phyloP scores from a whole-genome alignment of 208 protist genomes.

The Trypanosoma rangeli region DNA sequence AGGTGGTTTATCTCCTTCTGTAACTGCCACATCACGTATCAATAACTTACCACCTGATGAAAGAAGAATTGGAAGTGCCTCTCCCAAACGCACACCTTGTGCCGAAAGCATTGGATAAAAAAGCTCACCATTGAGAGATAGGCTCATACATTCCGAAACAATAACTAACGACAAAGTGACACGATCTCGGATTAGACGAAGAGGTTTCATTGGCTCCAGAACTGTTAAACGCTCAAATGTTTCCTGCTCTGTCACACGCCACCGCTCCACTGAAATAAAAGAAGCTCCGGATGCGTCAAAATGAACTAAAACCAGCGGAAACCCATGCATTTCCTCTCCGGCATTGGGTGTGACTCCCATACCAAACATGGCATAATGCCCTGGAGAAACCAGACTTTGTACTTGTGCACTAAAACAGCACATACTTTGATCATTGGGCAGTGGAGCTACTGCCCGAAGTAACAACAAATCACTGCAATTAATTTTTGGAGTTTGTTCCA shows the following conservation, averaged over 20 bases:
- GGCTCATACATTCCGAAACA: slow-evolving; percentile 14
- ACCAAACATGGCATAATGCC: slow-evolving; percentile 31
- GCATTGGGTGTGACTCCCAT: slow-evolving; percentile 24
- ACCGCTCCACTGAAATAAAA: slow-evolving; percentile 34
- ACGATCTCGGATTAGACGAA: slow-evolving; percentile 28
- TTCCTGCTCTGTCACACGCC: slow-evolving; percentile 29
- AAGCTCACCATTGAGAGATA: slow-evolving; percentile 29
- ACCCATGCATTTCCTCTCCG: slow-evolving; percentile 23
- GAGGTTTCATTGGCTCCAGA: slow-evolving; percentile 25
- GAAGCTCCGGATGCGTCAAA: slow-evolving; percentile 26
- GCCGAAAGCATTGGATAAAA: slow-evolving; percentile 18
- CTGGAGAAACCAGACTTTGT: slow-evolving; percentile 27
- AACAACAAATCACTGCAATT: slow-evolving; percentile 30
- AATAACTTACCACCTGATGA: slow-evolving; percentile 27
- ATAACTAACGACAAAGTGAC: slow-evolving; percentile 22
- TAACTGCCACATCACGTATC: slow-evolving; percentile 21
- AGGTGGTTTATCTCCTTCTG: slow-evolving; percentile 28
- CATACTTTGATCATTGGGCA: slow-evolving; percentile 16
- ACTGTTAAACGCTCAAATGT: slow-evolving; percentile 25
- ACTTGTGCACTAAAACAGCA: slow-evolving; percentile 28
- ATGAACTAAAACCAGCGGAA: slow-evolving; percentile 26
- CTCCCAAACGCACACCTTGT: slow-evolving; percentile 20
- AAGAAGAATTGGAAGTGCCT: slow-evolving; percentile 31
- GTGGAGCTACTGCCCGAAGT: slow-evolving; percentile 26
- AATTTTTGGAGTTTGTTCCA: slow-evolving; percentile 17